Base-by-base conservation (phyloP, 441 rosid genomes). In the Mallotus japonicus region DNA sequence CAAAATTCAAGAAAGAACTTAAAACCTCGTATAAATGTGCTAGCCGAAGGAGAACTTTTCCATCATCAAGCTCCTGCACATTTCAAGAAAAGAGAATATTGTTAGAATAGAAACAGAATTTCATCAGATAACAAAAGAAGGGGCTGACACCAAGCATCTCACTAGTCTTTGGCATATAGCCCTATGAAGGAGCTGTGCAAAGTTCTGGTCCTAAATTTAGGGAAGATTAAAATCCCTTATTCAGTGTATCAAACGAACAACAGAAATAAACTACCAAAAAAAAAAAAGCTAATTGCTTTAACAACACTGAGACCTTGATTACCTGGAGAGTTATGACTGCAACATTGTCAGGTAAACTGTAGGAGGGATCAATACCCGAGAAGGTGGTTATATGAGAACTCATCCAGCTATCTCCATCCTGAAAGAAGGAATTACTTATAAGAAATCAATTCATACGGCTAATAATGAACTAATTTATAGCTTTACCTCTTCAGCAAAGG, bases 1-100 rank as follows among this genome's bases (percentile, higher is more conserved):
- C 49, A 73, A 62, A 22, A 20, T 9, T 44, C 49, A 16, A 40
- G 22, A 56, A 57, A 62, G 62, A 34, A 46, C 47, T 59, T 13
- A 24, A 69, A 71, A 84, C 90, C 88, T 87, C 84, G 12, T 85
- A 85, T 71, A 87, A 69, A 72, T 87, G 90, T 3, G 88, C 90
- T 51, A 87, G 65, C 47, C 90, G 87, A 16, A 87, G 80, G 54
- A 87, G 87, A 63, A 83, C 79, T 62, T 78, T 79, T 50, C 87
- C 79, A 68, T 79, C 79, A n/a, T 80, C 86, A 58, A 87, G 84
- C 74, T 87, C 90, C 90, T 87, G 77, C 46, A 69, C 34, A 65
- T 64, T 69, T 67, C 44, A 55, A 16, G 22, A 6, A 20, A 76
- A 72, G 51, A 19, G 34, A 72, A 49, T 44, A 68, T 67, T n/a